These are phyloP conservation scores for Neofusicoccum parvum DNA, from an alignment of 2,329 filamentous ascomycete genomes.

Conservation along the genomic window DNA sequence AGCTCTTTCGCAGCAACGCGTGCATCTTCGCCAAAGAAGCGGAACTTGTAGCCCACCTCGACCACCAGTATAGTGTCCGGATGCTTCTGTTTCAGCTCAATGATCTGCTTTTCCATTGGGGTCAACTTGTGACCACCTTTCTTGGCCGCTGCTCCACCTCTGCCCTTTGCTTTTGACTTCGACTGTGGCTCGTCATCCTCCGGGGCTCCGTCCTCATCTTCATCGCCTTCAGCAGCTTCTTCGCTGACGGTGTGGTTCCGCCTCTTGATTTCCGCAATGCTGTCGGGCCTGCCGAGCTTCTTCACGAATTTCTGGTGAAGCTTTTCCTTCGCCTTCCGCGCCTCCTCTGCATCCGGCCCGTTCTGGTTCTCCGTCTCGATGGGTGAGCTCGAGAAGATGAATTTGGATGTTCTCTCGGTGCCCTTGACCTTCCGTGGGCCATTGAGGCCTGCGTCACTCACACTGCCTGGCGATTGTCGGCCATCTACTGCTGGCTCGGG, in stretches of 20 bases:
- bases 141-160: slow-evolving; percentile 59
- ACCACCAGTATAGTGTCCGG: slow-evolving; percentile 88
- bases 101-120: slow-evolving; percentile 88
- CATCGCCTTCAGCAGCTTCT: slow-evolving; percentile 55
- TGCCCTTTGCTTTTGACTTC: slow-evolving; percentile 47
- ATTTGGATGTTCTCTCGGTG: slow-evolving; percentile 59
- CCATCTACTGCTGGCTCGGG: slow-evolving; percentile 7
- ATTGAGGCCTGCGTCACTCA: slow-evolving; percentile 30
- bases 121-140: slow-evolving; percentile 84
- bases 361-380: slow-evolving; percentile 39
- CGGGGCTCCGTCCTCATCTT: slow-evolving; percentile 55
- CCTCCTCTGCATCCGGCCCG: slow-evolving; percentile 52
- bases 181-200: slow-evolving; percentile 55
- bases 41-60: slow-evolving; percentile 97
- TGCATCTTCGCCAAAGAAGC: slow-evolving; percentile 95
- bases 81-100: slow-evolving; percentile 91
- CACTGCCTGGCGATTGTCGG: slow-evolving; percentile 29
- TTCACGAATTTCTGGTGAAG: slow-evolving; percentile 85
- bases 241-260: slow-evolving; percentile 58
- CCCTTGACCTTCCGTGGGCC: slow-evolving; percentile 37
- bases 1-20: slow-evolving; percentile 85
- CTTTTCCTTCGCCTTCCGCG: slow-evolving; percentile 64
- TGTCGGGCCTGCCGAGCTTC: slow-evolving; percentile 85
- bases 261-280: slow-evolving; percentile 68
- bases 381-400: slow-evolving; percentile 58